A percentile compares a stretch with the other conserved stretches of the same genome.
These are phyloP conservation scores for Clavariopsis aquatica DNA, from an alignment of 495 filamentous ascomycete genomes.

Conservation along the genomic window DNA sequence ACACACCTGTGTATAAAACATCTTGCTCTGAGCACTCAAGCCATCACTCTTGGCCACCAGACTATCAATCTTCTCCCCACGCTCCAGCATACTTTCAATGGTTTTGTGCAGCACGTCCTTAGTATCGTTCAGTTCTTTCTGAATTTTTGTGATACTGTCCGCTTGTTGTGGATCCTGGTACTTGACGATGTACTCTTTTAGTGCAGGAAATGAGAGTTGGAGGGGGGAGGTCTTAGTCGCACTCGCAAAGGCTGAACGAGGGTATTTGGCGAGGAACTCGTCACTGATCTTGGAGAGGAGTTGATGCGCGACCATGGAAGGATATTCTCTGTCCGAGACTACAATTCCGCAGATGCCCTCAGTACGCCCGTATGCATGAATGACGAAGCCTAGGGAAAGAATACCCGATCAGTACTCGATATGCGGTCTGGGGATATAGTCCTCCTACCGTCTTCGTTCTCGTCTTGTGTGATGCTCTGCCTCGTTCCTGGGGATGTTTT, in stretches of 20 bases:
- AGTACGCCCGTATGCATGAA: conserved; percentile 86
- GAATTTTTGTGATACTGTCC: conserved; percentile 91
- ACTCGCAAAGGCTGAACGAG: conserved; percentile 64
- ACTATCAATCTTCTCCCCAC: conserved; percentile 88
- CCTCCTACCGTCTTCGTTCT: conserved; percentile 71
- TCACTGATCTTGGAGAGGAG: conserved; percentile 89
- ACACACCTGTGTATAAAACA: conserved; percentile 83
- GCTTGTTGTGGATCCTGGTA: conserved; percentile 89
- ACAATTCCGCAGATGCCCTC: conserved; percentile 88
- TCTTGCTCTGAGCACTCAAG: conserved; percentile 85
- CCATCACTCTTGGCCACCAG: conserved; percentile 86
- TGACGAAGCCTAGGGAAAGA: conserved; percentile 61
- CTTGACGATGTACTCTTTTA: conserved; percentile 81
- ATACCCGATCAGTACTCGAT: background rate
- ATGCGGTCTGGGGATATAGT: background rate
- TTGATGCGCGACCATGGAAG: conserved; percentile 86
- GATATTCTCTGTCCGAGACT: conserved; percentile 78
- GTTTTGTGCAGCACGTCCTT: conserved; percentile 98
- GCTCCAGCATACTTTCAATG: conserved; percentile 84
- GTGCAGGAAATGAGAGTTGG: conserved; percentile 62
- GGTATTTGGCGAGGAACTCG: conserved; percentile 83
- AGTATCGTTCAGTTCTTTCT: conserved; percentile 95
- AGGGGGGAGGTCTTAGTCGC: conserved; percentile 48
- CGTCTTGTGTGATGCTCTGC: conserved; percentile 63
- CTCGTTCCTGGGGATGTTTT: conserved; percentile 81